These are phyloP conservation scores for Diutina ranongensis DNA, from an alignment of 1,139 yeast species.

Conservation along the genomic window DNA sequence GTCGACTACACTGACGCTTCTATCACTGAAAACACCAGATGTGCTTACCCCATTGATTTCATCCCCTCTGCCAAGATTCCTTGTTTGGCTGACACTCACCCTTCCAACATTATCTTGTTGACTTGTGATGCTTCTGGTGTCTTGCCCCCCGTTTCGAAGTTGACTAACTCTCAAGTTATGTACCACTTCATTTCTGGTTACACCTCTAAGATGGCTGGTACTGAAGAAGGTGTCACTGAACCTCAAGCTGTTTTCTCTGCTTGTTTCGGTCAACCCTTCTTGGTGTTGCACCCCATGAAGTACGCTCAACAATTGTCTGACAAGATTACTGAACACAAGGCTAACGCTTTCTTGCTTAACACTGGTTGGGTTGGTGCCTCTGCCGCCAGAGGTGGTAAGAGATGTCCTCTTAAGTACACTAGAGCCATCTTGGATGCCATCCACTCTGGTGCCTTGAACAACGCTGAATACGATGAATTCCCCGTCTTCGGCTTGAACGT, in stretches of 20 bases:
- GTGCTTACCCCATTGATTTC: constrained; percentile 96
- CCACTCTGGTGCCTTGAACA: constrained; percentile 79
- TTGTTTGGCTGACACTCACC: constrained; percentile 82
- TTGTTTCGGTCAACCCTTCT: constrained; percentile 98
- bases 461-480: constrained; percentile 73
- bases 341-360: constrained; percentile 93
- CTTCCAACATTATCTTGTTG: constrained; percentile 81
- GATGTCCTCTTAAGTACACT: constrained; percentile 96
- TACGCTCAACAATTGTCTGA: constrained; percentile 95
- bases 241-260: constrained; percentile 98
- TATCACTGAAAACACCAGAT: constrained; percentile 94
- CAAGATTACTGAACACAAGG: constrained; percentile 80
- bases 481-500: constrained; percentile 82
- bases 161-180: constrained; percentile 94
- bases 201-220: constrained; percentile 99
- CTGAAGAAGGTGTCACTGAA: constrained; percentile 97
- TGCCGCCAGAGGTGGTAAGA: constrained; percentile 86
- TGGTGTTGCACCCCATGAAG: constrained; percentile 96
- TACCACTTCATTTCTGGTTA: constrained; percentile 98
- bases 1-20: constrained; percentile 79
- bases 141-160: constrained; percentile 91
- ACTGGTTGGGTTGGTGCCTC: constrained; percentile 99
- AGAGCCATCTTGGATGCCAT: constrained; percentile 94
- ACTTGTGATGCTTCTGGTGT: constrained; percentile 99
- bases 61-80: constrained; percentile 96